Conservation (phyloP, 129 eudicot genomes). For the Logfia minima region DNA sequence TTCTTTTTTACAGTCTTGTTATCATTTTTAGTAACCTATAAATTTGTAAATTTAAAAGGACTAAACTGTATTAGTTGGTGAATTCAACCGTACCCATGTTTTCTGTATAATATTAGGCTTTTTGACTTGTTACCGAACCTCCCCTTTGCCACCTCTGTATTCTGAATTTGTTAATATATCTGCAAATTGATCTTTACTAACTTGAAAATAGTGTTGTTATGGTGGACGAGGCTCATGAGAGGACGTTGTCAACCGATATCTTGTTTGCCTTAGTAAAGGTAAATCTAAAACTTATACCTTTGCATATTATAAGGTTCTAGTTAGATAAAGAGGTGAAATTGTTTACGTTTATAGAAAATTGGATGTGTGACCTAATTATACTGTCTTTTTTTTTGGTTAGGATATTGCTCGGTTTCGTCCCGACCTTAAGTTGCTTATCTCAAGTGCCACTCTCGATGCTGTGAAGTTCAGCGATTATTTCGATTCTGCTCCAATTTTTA, state of each 20-base stretch:
- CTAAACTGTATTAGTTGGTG: not conserved
- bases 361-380: constrained; percentile 4
- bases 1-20: not conserved
- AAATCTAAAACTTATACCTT: constrained; percentile 16
- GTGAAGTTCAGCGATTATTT: too few relatives aligned
- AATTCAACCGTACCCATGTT: not conserved
- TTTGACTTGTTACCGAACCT: not conserved
- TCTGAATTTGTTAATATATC: not conserved
- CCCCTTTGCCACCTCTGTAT: not conserved
- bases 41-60: not conserved
- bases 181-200: not conserved
- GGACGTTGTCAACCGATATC: too few relatives aligned
- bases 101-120: not conserved
- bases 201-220: constrained; percentile 16
- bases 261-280: not conserved
- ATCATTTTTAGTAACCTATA: not conserved
- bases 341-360: not conserved
- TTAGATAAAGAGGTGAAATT: not conserved
- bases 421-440: too few relatives aligned
- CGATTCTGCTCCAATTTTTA: too few relatives aligned
- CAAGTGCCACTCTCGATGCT: too few relatives aligned
- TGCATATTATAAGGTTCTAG: not conserved
- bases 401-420: too few relatives aligned
- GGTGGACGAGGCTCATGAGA: too few relatives aligned
- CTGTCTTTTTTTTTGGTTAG: too few relatives aligned